phyloP scores from a whole-genome alignment of 1,139 yeast genomes.

The Petasospora fabianii region DNA sequence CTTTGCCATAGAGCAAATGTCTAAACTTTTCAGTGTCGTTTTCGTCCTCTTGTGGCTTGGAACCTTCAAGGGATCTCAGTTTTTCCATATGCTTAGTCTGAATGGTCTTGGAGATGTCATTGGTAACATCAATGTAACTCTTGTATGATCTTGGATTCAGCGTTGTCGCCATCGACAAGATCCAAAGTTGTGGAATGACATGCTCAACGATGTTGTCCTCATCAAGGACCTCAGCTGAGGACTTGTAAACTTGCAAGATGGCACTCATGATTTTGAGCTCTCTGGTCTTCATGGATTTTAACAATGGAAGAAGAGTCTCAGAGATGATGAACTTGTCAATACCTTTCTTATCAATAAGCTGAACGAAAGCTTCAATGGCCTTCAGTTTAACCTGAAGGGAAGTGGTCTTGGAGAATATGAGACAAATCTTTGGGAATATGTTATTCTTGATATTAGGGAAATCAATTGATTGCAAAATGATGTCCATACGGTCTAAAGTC shows the following conservation, averaged over 20 bases:
- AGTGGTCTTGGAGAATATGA: constrained; percentile 78
- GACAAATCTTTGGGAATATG: constrained; percentile 67
- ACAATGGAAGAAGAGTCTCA: constrained; percentile 75
- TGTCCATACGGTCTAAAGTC: constrained; percentile 44
- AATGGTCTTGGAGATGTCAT: constrained; percentile 34
- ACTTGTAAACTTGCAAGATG: constrained; percentile 50
- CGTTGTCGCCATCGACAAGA: constrained; percentile 44
- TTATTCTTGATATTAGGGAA: constrained; percentile 72
- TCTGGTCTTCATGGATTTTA: constrained; percentile 71
- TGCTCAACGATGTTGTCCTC: constrained; percentile 42
- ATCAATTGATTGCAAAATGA: constrained; percentile 50
- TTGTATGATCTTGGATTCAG: constrained; percentile 40
- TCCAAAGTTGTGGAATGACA: constrained; percentile 48
- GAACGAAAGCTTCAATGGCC: constrained; percentile 61
- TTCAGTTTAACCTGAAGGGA: constrained; percentile 72
- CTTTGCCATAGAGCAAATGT: constrained; percentile 21
- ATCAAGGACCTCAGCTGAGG: constrained; percentile 39
- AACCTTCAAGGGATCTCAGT: constrained; percentile 22
- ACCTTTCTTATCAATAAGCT: constrained; percentile 52
- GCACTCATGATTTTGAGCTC: constrained; percentile 63
- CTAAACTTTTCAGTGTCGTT: constrained; percentile 23
- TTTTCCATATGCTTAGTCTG: constrained; percentile 33
- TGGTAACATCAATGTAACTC: constrained; percentile 34
- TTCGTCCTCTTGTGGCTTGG: constrained; percentile 15
- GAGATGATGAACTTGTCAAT: constrained; percentile 69